Base-by-base conservation (phyloP, 225 moss, liverwort and hornwort genomes). In the Bryoerythrophyllum caledonicum region DNA sequence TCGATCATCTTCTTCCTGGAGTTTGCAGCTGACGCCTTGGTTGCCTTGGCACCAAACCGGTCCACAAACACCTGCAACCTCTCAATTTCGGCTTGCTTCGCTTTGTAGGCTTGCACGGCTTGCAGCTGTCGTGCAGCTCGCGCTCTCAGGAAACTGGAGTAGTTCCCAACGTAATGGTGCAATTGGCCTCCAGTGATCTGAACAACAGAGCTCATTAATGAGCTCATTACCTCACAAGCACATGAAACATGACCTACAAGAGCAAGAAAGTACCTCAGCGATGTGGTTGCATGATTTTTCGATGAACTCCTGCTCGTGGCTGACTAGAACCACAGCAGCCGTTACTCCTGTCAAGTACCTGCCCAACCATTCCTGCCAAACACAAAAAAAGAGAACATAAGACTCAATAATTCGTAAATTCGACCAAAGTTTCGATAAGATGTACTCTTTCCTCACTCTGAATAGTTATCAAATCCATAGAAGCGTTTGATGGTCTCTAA, bases 1-100 rank as follows among this genome's bases (percentile, higher is more conserved):
- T 97, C 92, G 43, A 97, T 97, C 87, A 90, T 91, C 81, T 97
- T 97, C 81, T 97, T 97, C 83, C 92, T 90, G 5, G 97, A 97
- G 60, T 97, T 97, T 1, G 97, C 97, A 49, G 94, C 97, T 20
- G 97, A 93, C 9, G 97, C 97, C 80, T 97, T 97, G 32, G 97
- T 94, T 21, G 97, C 97, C 78, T 97, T 97, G 6, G 97, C 97
- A 76, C 97, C 97, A 67, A 97, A 97, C 24, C 97, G 89, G 68
- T 91, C 91, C 44, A 94, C 97, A 83, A 97, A 97, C 24, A 87
- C 93, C 74, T 97, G 91, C 35, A 97, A 83, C 57, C 97, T 86
- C 54, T 91, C 88, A 76, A 97, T 93, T 82, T 97, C 97, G 28
- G 91, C 94, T 80, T 97, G 94, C 90, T 97, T 93, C 8, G 94